Percentiles rank a stretch among this genome's conserved stretches.
Evolutionary conservation across 2,329 filamentous ascomycete species (phyloP).

Genomic region (Clarireedia monteithiana): DNA sequence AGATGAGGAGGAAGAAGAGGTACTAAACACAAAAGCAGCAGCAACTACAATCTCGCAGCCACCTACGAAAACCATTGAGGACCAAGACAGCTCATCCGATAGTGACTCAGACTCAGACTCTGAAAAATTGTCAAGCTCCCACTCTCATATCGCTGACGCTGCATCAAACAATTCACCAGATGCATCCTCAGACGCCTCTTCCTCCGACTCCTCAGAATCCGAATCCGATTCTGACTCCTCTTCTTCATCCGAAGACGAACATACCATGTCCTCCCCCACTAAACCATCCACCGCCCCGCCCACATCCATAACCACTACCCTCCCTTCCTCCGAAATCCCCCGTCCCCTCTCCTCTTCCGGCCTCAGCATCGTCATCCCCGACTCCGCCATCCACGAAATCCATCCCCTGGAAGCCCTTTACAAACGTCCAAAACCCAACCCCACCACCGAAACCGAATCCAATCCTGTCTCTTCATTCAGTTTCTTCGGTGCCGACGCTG

Average conservation of each 20-base stretch:
- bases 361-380: constrained; percentile 42
- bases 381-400: constrained; percentile 40
- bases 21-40: neutral
- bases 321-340: constrained; percentile 1
- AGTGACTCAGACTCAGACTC: neutral
- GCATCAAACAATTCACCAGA: neutral
- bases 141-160: neutral
- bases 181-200: neutral
- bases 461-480: constrained; percentile 53
- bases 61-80: neutral
- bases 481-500: constrained; percentile 61
- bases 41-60: neutral
- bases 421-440: constrained; percentile 56
- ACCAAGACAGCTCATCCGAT: neutral
- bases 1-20: neutral
- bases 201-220: constrained; percentile 6
- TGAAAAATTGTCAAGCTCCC: neutral
- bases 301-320: constrained; percentile 1
- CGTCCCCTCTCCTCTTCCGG: constrained; percentile 38
- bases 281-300: constrained; percentile 10
- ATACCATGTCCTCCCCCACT: constrained; percentile 10
- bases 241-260: constrained; percentile 3
- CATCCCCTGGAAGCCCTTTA: constrained; percentile 91
- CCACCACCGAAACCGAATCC: constrained; percentile 22
- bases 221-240: constrained; percentile 18